Percentiles rank a stretch among this genome's conserved stretches.
Evolutionary conservation across 176 grass and related monocot genomes (phyloP).

Genomic region (Lolium rigidum): DNA sequence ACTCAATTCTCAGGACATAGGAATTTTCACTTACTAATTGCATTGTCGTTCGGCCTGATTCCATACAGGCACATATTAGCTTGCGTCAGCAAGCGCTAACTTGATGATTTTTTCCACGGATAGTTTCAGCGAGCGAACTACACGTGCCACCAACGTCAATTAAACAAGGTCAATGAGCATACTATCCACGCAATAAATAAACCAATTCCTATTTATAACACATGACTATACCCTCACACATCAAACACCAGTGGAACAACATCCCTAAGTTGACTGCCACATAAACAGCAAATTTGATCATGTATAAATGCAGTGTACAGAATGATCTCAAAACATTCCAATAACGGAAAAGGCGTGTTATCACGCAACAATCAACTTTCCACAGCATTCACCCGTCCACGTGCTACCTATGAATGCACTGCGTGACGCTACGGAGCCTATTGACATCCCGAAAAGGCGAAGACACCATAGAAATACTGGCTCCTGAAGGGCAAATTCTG

Average conservation of each 20-base stretch:
- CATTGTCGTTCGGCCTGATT: background rate
- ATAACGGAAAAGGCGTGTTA: background rate
- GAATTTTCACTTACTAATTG: slow-evolving; percentile 20
- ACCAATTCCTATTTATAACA: background rate
- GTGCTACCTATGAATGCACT: background rate
- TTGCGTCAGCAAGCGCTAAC: background rate
- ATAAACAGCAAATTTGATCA: background rate
- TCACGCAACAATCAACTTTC: slow-evolving; percentile 5
- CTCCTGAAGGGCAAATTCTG: background rate
- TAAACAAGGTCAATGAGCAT: background rate
- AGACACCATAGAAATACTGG: background rate
- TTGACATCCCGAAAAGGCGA: background rate
- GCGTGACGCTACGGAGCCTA: background rate
- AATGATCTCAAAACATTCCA: background rate
- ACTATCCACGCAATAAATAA: background rate
- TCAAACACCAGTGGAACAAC: background rate
- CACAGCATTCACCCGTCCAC: background rate
- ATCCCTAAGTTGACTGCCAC: background rate
- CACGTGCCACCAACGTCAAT: background rate
- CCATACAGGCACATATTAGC: background rate
- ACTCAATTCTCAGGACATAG: background rate
- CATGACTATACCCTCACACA: background rate
- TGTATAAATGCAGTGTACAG: background rate
- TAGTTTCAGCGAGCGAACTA: background rate
- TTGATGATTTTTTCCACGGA: background rate